These are phyloP conservation scores for Corrigiola litoralis DNA, from an alignment of 179 eudicot species.

Conservation along the genomic window DNA sequence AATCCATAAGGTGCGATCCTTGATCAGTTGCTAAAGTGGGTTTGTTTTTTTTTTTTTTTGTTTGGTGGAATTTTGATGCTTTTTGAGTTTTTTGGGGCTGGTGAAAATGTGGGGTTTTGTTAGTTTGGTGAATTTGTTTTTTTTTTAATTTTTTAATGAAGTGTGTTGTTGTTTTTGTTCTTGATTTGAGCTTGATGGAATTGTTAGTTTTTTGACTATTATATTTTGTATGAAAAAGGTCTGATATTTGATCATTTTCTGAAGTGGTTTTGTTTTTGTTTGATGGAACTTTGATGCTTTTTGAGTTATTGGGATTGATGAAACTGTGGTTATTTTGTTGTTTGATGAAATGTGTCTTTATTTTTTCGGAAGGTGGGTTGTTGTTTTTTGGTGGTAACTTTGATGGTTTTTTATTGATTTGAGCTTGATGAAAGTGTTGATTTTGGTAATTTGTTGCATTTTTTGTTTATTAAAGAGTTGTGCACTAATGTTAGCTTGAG, in stretches of 20 bases:
- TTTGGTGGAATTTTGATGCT: not conserved
- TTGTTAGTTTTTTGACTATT: not conserved
- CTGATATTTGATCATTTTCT: slow-evolving; percentile 8
- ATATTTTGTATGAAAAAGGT: slow-evolving; percentile 67
- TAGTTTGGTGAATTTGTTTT: not conserved
- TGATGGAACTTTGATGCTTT: not conserved
- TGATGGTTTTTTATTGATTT: not conserved
- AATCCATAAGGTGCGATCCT: slow-evolving; percentile 42
- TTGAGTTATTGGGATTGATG: not conserved
- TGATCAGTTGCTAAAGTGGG: slow-evolving; percentile 6
- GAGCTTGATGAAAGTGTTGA: not conserved
- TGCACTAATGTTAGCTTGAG: no score
- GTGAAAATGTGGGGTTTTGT: not conserved
- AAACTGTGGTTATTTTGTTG: not conserved
- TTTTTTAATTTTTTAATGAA: not conserved
- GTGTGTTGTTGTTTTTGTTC: not conserved
- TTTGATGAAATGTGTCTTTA: not conserved
- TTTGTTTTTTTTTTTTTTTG: slow-evolving; percentile 6
- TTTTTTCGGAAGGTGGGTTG: not conserved
- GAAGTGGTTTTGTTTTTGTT: slow-evolving; percentile 7
- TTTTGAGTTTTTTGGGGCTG: not conserved
- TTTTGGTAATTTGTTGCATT: not conserved
- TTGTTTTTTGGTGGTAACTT: not conserved
- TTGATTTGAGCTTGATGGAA: not conserved
- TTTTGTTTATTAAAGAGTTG: not conserved